Evolutionary conservation across 2,329 filamentous ascomycete genomes (phyloP), one percentile per base, ranked within the genome.

Genomic region (Neonectria coccinea): DNA sequence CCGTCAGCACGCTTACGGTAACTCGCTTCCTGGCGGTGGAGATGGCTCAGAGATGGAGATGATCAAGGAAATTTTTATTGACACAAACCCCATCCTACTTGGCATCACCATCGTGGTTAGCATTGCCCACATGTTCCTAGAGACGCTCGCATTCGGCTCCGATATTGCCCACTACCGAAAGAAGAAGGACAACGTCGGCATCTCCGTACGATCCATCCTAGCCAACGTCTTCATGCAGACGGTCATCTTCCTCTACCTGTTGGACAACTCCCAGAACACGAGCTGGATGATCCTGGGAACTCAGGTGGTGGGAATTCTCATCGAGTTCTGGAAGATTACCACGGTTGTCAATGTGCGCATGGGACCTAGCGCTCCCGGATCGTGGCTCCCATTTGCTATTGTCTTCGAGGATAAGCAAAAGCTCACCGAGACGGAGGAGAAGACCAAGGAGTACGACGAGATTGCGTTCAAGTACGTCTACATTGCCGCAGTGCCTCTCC

Each of bases 401-500:
- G 86, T 86, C 4, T 97, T 99, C 70, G 95, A 98, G 80, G 96
- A 99, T 83, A 99, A 98, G 84, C 93, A 98, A 83, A 91, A 94
- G 79, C 90, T 99, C 60, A 94, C 90, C 61, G 94, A 97, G 76
- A 97, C 94, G 0, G 96, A 99, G 80, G 90, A 97, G 79, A 97
- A 97, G 87, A 99, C 96, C 50, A 93, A 99, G 81, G 95, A 99
- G 81, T 99, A 99, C 77, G 96, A 99, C 77, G 89, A 94, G 78
- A 97, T 97, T 70, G 96, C 96, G 29, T 99, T 99, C 89, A 93
- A 92, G 78, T 99, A 97, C 81, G 91, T 99, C 79, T 98, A 97
- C 83, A 91, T 94, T 69, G 84, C 93, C 51, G 94, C 92, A n/a
- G 88, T 97, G 7, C 96, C 96, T 16, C 87, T 99, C 2, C 86